These are phyloP conservation scores for Fusarium sp. DNA, from an alignment of 2,329 filamentous ascomycete genomes.

Conservation along the genomic window DNA sequence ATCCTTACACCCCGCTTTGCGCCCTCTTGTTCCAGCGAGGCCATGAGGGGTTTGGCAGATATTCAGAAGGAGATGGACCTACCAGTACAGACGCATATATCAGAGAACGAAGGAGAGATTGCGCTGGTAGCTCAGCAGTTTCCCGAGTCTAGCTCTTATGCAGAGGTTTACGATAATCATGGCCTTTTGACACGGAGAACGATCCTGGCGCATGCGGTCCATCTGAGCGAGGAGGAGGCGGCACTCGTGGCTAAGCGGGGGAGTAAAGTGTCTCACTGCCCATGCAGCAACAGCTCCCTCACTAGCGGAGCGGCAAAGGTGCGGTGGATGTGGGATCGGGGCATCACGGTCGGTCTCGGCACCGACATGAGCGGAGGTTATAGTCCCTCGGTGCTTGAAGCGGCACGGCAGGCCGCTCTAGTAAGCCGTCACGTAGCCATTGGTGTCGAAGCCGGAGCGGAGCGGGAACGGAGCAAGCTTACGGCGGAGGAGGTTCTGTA, in stretches of 20 bases:
- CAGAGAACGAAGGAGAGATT: constrained; percentile 83
- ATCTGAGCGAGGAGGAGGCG: constrained; percentile 77
- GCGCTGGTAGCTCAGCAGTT: constrained; percentile 78
- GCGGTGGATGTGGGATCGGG: constrained; percentile 77
- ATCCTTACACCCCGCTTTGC: constrained; percentile 83
- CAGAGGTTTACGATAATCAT: constrained; percentile 81
- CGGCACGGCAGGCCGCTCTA: constrained; percentile 83
- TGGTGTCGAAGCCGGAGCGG: constrained; percentile 48
- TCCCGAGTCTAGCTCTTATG: constrained; percentile 73
- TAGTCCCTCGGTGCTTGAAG: constrained; percentile 82
- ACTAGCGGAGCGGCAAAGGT: constrained; percentile 84
- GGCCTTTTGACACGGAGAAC: constrained; percentile 78
- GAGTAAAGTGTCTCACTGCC: constrained; percentile 85
- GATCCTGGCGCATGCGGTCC: constrained; percentile 87
- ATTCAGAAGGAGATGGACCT: constrained; percentile 73
- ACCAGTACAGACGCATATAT: constrained; percentile 89
- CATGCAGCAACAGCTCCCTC: constrained; percentile 85
- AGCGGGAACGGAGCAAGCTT: constrained; percentile 70
- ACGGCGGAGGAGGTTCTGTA: constrained; percentile 89
- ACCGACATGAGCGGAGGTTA: constrained; percentile 95
- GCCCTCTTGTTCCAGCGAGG: constrained; percentile 68
- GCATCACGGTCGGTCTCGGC: constrained; percentile 84
- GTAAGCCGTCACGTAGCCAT: constrained; percentile 80
- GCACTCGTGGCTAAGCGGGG: constrained; percentile 69
- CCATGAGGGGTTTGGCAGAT: constrained; percentile 72